phyloP scores from a whole-genome alignment of 805 yeast species.

The Pichia deserticola region DNA sequence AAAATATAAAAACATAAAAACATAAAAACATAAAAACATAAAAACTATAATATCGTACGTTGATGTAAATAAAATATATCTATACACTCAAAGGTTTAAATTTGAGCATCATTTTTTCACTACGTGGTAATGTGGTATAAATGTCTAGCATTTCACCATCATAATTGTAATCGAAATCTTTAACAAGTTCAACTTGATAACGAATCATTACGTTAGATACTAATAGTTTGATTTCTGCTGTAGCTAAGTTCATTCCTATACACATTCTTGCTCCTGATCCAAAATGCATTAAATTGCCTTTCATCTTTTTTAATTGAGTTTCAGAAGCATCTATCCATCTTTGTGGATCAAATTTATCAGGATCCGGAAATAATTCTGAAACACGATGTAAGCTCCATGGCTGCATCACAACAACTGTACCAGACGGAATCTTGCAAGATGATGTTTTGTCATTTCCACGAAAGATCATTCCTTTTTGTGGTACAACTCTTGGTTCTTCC shows the following conservation, averaged over 20 bases:
- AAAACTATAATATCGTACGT: not conserved
- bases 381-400: slow-evolving; percentile 61
- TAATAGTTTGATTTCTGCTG: slow-evolving; percentile 55
- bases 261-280: slow-evolving; percentile 74
- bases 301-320: slow-evolving; percentile 37
- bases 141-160: slow-evolving; percentile 23
- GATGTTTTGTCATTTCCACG: slow-evolving; percentile 22
- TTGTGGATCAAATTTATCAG: slow-evolving; percentile 41
- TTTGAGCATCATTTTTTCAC: slow-evolving; percentile 12
- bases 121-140: slow-evolving; percentile 26
- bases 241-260: slow-evolving; percentile 61
- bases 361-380: slow-evolving; percentile 40
- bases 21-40: not conserved
- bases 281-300: slow-evolving; percentile 54
- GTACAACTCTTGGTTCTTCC: slow-evolving; percentile 55
- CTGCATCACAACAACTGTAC: slow-evolving; percentile 53
- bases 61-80: not conserved
- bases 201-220: slow-evolving; percentile 48
- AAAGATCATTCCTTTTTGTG: slow-evolving; percentile 24
- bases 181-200: slow-evolving; percentile 24
- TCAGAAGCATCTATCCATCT: slow-evolving; percentile 47
- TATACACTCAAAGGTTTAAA: not conserved
- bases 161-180: slow-evolving; percentile 20
- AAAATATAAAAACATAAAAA: not conserved
- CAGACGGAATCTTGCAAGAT: slow-evolving; percentile 36